Evolutionary conservation across 176 grass and related monocot species (phyloP).

Genomic region (Tillandsia fasciculata): DNA sequence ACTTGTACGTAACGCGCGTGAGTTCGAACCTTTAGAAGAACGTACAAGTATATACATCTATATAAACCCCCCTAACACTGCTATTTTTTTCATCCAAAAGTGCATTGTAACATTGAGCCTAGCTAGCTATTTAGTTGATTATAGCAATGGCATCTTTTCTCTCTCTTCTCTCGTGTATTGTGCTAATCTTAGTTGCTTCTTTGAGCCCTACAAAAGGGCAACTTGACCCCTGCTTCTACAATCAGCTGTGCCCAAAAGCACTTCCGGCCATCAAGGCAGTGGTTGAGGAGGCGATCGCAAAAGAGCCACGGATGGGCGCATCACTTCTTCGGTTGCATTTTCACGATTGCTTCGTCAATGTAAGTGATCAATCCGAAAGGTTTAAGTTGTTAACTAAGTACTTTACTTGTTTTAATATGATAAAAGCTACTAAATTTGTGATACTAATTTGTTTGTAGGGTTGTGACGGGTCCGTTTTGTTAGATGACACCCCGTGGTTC

Average conservation of each 20-base stretch:
- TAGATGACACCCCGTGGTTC: conserved; percentile 34
- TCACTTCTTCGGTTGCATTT: conserved; percentile 79
- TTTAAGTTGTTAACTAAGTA: no score
- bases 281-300: conserved; percentile 36
- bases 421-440: not conserved
- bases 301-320: conserved; percentile 62
- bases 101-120: no score
- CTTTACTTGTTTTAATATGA: not conserved
- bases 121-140: not conserved
- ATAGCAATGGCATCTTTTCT: conserved; percentile 4
- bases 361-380: not conserved
- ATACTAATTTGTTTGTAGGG: conserved; percentile 12
- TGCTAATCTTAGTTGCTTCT: conserved; percentile 17
- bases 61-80: not conserved
- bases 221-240: conserved; percentile 57
- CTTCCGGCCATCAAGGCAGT: conserved; percentile 44
- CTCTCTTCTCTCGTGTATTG: conserved; percentile 9
- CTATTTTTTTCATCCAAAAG: no score
- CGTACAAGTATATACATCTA: conserved; percentile 5
- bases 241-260: conserved; percentile 42
- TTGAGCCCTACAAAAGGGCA: conserved; percentile 22
- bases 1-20: conserved; percentile 13
- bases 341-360: conserved; percentile 82
- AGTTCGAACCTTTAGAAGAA: not conserved
- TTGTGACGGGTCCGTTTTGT: conserved; percentile 31